phyloP scores from a whole-genome alignment of 495 filamentous ascomycete species.

The Podospora pseudoanserina region DNA sequence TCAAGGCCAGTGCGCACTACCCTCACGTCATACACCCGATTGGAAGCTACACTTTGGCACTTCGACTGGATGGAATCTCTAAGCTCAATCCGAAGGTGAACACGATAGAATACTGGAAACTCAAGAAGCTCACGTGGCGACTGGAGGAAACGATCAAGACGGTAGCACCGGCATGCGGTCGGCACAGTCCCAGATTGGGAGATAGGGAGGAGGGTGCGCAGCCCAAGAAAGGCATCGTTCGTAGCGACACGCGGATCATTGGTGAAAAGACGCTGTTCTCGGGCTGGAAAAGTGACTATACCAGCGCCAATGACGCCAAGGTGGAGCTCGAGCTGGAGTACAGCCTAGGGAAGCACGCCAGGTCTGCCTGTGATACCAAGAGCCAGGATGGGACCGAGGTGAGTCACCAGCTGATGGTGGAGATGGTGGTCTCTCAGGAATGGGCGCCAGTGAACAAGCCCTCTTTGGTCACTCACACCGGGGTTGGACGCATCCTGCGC shows the following conservation, averaged over 20 bases:
- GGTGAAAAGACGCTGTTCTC: conserved; percentile 45
- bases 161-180: conserved; percentile 74
- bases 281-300: conserved; percentile 98
- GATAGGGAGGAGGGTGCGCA: conserved; percentile 41
- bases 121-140: conserved; percentile 88
- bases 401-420: conserved; percentile 80
- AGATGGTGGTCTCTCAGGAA: conserved; percentile 93
- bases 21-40: conserved; percentile 83
- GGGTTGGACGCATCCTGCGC: conserved; percentile 82
- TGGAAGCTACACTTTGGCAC: conserved; percentile 71
- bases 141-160: conserved; percentile 82
- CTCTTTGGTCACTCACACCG: conserved; percentile 75
- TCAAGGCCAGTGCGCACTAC: conserved; percentile 76
- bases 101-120: conserved; percentile 68
- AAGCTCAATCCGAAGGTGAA: conserved; percentile 53
- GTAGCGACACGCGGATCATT: conserved; percentile 73
- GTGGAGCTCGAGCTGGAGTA: conserved; percentile 84
- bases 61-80: conserved; percentile 76
- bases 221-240: conserved; percentile 68
- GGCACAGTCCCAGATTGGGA: conserved; percentile 67
- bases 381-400: conserved; percentile 73
- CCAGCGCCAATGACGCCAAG: conserved; percentile 56
- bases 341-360: conserved; percentile 54
- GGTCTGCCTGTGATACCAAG: conserved; percentile 76
- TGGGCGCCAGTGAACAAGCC: conserved; percentile 69